Evolutionary conservation across 306 rosid species (phyloP).

Genomic region (Trifolium repens): DNA sequence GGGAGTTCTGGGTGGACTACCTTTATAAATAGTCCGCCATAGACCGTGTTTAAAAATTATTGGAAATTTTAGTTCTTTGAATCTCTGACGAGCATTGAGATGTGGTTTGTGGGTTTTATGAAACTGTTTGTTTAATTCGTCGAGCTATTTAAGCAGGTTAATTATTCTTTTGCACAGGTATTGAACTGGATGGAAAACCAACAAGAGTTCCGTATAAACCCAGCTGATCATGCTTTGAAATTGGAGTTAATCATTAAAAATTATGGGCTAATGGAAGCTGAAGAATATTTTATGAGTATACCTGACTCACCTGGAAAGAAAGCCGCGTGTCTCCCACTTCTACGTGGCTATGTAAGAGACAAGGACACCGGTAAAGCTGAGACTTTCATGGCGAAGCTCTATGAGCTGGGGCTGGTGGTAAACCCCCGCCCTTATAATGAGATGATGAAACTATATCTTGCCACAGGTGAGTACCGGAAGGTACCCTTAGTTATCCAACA

Average conservation of each 20-base stretch:
- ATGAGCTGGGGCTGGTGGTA: constrained; percentile 65
- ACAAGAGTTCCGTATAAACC: constrained; percentile 43
- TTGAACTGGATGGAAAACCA: constrained; percentile 65
- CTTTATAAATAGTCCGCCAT: too few relatives aligned
- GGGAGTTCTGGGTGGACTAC: too few relatives aligned
- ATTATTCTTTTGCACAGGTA: constrained; percentile 50
- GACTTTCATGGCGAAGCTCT: constrained; percentile 70
- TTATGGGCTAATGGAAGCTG: constrained; percentile 65
- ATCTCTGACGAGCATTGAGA: neutral
- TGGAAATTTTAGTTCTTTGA: neutral
- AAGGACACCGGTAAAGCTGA: constrained; percentile 66
- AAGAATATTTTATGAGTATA: constrained; percentile 61
- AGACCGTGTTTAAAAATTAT: too few relatives aligned
- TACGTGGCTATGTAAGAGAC: constrained; percentile 59
- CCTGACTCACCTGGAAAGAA: constrained; percentile 58
- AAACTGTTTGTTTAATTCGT: neutral
- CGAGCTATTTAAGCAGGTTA: constrained; percentile 17
- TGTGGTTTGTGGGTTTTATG: neutral
- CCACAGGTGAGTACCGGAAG: constrained; percentile 62
- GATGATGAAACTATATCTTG: constrained; percentile 87
- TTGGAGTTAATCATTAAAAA: constrained; percentile 59
- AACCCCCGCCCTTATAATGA: constrained; percentile 72
- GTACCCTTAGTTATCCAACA: constrained; percentile 67
- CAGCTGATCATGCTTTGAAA: constrained; percentile 63
- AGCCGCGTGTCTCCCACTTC: constrained; percentile 66